Evolutionary conservation across 345 rosid genomes (phyloP), one percentile per base, ranked within the genome.

Genomic region (Brassica cretica): DNA sequence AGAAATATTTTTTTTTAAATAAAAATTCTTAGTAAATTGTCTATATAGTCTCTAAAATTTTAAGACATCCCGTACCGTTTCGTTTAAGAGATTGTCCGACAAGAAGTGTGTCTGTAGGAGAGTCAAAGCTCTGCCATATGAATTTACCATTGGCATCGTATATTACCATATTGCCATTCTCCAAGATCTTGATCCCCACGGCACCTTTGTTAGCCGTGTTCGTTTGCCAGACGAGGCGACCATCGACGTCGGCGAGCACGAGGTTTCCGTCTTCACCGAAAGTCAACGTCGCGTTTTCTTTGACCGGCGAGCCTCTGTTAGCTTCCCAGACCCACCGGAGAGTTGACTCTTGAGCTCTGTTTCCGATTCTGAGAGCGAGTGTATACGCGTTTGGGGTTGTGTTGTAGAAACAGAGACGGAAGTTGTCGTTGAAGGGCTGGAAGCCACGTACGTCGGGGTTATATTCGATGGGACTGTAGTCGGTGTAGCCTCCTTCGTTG

Each of bases 251-350:
- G 0, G 88, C 89, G 14, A 86, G 72, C 29, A 86, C 84, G 0
- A 86, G 87, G 71, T 89, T 91, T 0, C 93, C 97, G 2, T 89
- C 83, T 2, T 67, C 72, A 0, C 89, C 88, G 1, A 91, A 70
- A 5, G 83, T 64, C 15, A 91, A 65, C 0, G 89, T 83, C 3
- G 93, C 89, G 7, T 91, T 89, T 78, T 89, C 89, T 8, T 78
- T 16, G 33, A 91, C 92, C 1, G 90, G 98, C 21, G 80, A 84
- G 70, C 86, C 86, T 1, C 88, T 59, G 73, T 88, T 89, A 5
- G 93, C 98, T 70, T 89, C 93, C 95, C 93, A 91, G 0, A 87
- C 97, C 88, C 87, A 87, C 9, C 89, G 68, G 21, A 77, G 73
- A 1, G 84, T 39, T 0, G 87, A 82, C 12, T 82, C 85, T 11